phyloP scores from a whole-genome alignment of 306 rosid species.

The Oxytropis ochrocephala region DNA sequence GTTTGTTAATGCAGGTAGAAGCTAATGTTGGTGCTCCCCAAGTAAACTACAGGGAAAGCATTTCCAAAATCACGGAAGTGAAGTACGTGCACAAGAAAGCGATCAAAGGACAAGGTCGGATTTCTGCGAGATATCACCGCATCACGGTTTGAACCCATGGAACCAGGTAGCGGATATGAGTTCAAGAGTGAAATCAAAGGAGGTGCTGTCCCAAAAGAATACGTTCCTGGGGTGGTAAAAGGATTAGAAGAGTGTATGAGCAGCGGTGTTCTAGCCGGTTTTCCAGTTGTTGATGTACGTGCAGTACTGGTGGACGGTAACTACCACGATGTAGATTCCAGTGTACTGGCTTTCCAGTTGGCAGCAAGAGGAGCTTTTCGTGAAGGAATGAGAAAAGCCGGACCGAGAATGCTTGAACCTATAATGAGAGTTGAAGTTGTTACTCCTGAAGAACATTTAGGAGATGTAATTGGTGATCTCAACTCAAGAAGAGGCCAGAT shows the following conservation, averaged over 20 bases:
- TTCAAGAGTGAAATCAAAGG: slow-evolving; percentile 99
- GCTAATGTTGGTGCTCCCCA: slow-evolving; percentile 99
- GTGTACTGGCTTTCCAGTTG: slow-evolving; percentile 89
- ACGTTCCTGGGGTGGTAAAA: slow-evolving; percentile 94
- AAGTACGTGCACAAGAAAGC: slow-evolving; percentile 96
- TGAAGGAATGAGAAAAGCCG: slow-evolving; percentile 79
- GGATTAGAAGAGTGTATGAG: slow-evolving; percentile 97
- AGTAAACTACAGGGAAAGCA: slow-evolving; percentile 96
- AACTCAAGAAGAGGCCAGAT: slow-evolving; percentile 99
- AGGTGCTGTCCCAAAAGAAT: slow-evolving; percentile 88
- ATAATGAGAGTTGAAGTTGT: slow-evolving; percentile 93
- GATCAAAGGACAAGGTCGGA: slow-evolving; percentile 98
- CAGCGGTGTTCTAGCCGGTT: slow-evolving; percentile 94
- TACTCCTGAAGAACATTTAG: slow-evolving; percentile 93
- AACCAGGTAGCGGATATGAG: slow-evolving; percentile 81
- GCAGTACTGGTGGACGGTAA: slow-evolving; percentile 84
- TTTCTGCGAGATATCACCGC: slow-evolving; percentile 88
- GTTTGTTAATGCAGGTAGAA: slow-evolving; percentile 58
- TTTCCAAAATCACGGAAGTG: slow-evolving; percentile 59
- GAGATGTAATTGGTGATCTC: slow-evolving; percentile 96
- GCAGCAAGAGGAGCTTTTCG: slow-evolving; percentile 99
- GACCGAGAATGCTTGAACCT: slow-evolving; percentile 93
- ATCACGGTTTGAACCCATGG: slow-evolving; percentile 92
- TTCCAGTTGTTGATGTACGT: slow-evolving; percentile 87
- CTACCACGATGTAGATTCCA: slow-evolving; percentile 97